Conservation (phyloP, 192 early-diverging fungal species). For the Umbelopsis isabellina region DNA sequence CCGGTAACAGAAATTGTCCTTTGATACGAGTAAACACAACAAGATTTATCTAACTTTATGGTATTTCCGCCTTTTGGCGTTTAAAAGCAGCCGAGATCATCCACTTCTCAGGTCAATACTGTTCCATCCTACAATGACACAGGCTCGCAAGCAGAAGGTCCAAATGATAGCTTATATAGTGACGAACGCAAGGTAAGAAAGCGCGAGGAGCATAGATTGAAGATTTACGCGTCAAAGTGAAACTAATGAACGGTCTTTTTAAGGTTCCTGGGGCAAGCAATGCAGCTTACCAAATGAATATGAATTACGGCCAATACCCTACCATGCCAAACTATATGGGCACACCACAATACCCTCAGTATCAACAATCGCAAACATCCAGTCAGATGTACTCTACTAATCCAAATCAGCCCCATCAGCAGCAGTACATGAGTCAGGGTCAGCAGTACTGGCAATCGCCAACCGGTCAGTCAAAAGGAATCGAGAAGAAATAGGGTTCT, state of each 20-base stretch:
- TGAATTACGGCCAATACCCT: conserved; percentile 12
- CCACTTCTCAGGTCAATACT: neutral
- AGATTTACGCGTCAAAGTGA: too few species aligned
- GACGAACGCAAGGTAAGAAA: conserved; percentile 11
- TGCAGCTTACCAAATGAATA: conserved; percentile 15
- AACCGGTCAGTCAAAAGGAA: neutral
- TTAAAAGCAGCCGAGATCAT: conserved; percentile 5
- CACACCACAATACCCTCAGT: conserved; percentile 4
- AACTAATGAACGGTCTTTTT: neutral
- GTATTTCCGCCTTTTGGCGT: neutral
- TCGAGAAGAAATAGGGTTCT: conserved; percentile 6
- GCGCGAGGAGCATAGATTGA: too few species aligned
- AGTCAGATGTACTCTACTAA: conserved; percentile 2
- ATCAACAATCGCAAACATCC: conserved; percentile 4
- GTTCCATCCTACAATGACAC: neutral
- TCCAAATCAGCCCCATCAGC: neutral
- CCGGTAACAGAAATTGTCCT: neutral
- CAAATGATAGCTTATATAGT: conserved; percentile 4
- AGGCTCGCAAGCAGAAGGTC: neutral
- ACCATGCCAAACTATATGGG: conserved; percentile 12
- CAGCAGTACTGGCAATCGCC: conserved; percentile 6
- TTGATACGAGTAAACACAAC: too few species aligned
- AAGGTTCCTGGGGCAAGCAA: neutral
- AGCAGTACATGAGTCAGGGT: neutral
- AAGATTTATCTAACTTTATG: too few species aligned